Evolutionary conservation across 1,139 yeast genomes (phyloP).

Genomic region (Petasospora fabianii): DNA sequence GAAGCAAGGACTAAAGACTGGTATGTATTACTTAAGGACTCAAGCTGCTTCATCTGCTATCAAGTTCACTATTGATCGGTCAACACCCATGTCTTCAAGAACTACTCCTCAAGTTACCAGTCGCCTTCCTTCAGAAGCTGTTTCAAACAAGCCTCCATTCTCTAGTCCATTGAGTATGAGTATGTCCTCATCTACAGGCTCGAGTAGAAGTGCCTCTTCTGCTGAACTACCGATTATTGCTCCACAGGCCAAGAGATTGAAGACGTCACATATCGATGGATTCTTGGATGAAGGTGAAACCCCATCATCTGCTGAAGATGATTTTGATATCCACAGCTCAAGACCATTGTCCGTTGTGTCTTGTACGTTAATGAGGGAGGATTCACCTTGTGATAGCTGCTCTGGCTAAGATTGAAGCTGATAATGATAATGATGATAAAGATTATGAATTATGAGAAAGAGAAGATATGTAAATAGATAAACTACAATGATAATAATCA

Average conservation of each 20-base stretch:
- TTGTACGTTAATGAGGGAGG: conserved; percentile 2
- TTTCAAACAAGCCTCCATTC: background rate
- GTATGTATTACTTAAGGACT: conserved; percentile 95
- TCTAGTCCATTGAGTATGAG: background rate
- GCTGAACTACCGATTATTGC: background rate
- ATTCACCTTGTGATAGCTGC: conserved; percentile 12
- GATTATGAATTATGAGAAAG: background rate
- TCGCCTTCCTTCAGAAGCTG: background rate
- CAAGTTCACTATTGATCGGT: conserved; percentile 46
- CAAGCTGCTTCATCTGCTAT: conserved; percentile 95
- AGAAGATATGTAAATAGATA: too few relatives aligned
- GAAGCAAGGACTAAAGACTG: conserved; percentile 95
- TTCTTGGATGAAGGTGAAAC: background rate
- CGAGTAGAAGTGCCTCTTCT: conserved; percentile 1
- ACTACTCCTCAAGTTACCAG: background rate
- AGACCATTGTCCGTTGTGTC: conserved; percentile 2
- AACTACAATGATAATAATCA: background rate
- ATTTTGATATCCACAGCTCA: conserved; percentile 6
- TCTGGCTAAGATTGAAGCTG: conserved; percentile 9
- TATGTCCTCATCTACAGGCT: background rate
- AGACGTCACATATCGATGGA: background rate
- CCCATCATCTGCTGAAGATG: too few relatives aligned
- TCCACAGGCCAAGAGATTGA: conserved; percentile 3
- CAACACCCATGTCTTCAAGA: background rate
- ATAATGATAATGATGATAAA: too few relatives aligned